Evolutionary conservation across 2,329 filamentous ascomycete genomes (phyloP).

Genomic region (Xylaria sp.): DNA sequence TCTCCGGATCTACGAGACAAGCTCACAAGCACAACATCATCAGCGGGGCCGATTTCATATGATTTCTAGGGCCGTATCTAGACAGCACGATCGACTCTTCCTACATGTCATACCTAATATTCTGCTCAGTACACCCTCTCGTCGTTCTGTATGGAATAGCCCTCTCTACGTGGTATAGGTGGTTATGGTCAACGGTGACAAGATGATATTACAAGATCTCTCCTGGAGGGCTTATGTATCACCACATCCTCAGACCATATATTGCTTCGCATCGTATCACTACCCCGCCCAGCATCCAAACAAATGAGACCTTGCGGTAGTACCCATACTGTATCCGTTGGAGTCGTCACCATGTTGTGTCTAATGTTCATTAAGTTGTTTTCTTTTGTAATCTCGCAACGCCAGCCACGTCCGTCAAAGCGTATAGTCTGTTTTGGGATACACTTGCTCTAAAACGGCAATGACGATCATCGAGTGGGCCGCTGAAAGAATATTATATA

Average conservation of each 20-base stretch:
- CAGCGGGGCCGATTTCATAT: conserved; percentile 21
- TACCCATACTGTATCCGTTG: background rate
- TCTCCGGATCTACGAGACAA: conserved; percentile 19
- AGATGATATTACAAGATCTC: background rate
- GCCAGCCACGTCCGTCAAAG: conserved; percentile 15
- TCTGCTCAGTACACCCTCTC: background rate
- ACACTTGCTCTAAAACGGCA: conserved; percentile 23
- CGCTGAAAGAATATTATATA: conserved; percentile 33
- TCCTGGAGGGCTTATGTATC: background rate
- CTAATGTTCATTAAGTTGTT: background rate
- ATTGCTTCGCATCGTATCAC: background rate
- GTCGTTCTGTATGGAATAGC: background rate
- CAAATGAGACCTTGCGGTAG: background rate
- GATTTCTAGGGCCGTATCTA: background rate
- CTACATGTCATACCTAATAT: background rate
- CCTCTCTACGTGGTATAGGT: background rate
- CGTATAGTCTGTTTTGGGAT: conserved; percentile 9
- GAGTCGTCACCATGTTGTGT: background rate
- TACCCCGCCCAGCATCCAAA: background rate
- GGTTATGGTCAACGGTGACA: conserved; percentile 2
- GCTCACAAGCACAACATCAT: conserved; percentile 26
- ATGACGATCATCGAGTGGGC: conserved; percentile 29
- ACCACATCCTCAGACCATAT: background rate
- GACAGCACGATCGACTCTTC: conserved; percentile 7
- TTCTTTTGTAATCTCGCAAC: conserved; percentile 23